Evolutionary conservation across 2,329 filamentous ascomycete species (phyloP), one percentile per base, ranked within the genome.

Genomic region (Aspergillus costaricaensis): DNA sequence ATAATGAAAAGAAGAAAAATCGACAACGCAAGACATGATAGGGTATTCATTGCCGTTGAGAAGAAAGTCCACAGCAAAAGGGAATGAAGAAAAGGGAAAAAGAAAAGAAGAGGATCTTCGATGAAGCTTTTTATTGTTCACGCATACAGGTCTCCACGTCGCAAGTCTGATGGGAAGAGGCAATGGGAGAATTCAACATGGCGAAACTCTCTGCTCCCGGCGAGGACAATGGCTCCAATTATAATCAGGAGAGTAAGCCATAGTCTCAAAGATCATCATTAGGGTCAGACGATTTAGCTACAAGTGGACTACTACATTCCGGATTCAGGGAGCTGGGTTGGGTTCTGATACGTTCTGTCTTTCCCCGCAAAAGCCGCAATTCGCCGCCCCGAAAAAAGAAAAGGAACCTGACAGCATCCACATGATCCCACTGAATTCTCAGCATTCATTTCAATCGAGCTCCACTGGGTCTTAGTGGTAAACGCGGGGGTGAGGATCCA

Each of bases 311-410:
- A 66, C 62, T 64, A 59, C 57, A 62, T 65, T 66, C 62, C 61
- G 61, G 60, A 65, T 63, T 62, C 57, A 61, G 59, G 44, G 50
- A 61, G 53, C 60, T 61, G 62, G 60, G 56, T 61, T 59, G 58
- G 55, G 60, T 58, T 62, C 62, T 70, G 68, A 70, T 69, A 70
- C 68, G 67, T 54, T 63, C 60, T 64, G 60, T 51, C 39, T 67
- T 70, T 66, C 68, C 67, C 68, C 67, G 65, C 67, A 70, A 70
- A 68, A 69, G 66, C 66, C 67, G 67, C 66, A 67, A 66, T 67
- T 66, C 65, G 67, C 65, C 63, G 63, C 65, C 65, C 62, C 62
- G 39, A 65, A 66, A 64, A 68, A 63, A 63, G 55, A 64, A 68
- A 64, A 56, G 60, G 59, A 57, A 64, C 62, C 61, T 67, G 62